Percentiles rank a stretch among this genome's conserved stretches.
Conservation (phyloP, 1,139 yeast genomes). For the Saccharomyces hybrid region DNA sequence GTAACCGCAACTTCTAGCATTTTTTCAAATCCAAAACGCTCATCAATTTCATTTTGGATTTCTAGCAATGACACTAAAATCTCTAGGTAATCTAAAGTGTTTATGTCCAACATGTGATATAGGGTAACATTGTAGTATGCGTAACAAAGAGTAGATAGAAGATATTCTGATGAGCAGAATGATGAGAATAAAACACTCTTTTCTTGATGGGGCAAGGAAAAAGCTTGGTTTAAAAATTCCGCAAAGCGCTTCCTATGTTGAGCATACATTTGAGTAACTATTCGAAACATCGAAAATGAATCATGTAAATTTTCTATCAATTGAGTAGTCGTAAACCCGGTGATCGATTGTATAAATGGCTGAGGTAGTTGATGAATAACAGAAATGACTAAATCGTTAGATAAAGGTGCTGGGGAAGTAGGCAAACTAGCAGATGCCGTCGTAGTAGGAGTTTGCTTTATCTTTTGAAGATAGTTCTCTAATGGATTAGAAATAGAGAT, state of each 20-base stretch:
- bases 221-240: constrained; percentile 7
- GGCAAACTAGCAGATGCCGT: background rate
- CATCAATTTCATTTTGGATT: background rate
- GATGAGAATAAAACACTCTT: constrained; percentile 7
- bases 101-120: constrained; percentile 15
- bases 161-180: constrained; percentile 19
- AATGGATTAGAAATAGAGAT: constrained; percentile 23
- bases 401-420: constrained; percentile 7
- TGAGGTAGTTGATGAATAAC: constrained; percentile 20
- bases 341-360: constrained; percentile 17
- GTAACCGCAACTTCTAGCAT: background rate
- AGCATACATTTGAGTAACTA: constrained; percentile 18
- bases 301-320: constrained; percentile 15
- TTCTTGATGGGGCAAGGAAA: background rate
- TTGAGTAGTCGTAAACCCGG: constrained; percentile 13
- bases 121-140: constrained; percentile 22
- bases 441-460: constrained; percentile 5
- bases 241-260: constrained; percentile 14
- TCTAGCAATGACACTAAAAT: background rate
- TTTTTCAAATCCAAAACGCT: background rate
- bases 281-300: constrained; percentile 18
- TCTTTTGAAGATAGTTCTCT: constrained; percentile 17
- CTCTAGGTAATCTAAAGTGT: constrained; percentile 12
- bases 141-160: constrained; percentile 19
- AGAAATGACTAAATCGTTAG: constrained; percentile 11